A percentile compares a stretch with the other conserved stretches of the same genome.
phyloP scores from a whole-genome alignment of 768 basidiomycete genomes.

The Lactifluus piperatus region DNA sequence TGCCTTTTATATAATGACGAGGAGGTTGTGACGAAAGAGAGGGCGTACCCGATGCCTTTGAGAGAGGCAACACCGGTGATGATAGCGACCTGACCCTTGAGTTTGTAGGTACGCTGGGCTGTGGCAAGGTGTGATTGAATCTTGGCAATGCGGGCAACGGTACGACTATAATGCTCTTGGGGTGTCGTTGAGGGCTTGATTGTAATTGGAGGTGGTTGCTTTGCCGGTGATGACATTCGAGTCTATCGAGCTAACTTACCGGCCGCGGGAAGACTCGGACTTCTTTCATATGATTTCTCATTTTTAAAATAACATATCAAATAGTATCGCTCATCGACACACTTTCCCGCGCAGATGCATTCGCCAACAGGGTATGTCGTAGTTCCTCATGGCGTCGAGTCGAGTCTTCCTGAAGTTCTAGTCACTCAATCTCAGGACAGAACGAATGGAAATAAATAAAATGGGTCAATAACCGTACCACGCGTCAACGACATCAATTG shows the following conservation, averaged over 20 bases:
- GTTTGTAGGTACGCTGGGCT: constrained; percentile 43
- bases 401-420: constrained; percentile 17
- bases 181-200: not conserved
- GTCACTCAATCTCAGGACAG: not conserved
- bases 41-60: constrained; percentile 77
- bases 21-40: constrained; percentile 1
- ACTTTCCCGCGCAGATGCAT: constrained; percentile 20
- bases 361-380: constrained; percentile 14
- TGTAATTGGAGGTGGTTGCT: not conserved
- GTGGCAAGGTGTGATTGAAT: constrained; percentile 59
- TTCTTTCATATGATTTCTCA: too few relatives aligned
- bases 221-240: too few relatives aligned
- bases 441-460: not conserved
- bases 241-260: too few relatives aligned
- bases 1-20: constrained; percentile 23
- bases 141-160: constrained; percentile 54
- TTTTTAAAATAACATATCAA: too few relatives aligned
- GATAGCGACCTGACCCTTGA: constrained; percentile 75
- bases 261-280: too few relatives aligned
- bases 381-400: constrained; percentile 17
- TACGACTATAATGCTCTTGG: constrained; percentile 50
- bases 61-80: constrained; percentile 83
- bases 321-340: constrained; percentile 2
- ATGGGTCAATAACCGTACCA: not conserved
- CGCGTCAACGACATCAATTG: not conserved